Conservation (phyloP, 1,284 basidiomycete species). For the Wallemia mellicola region DNA sequence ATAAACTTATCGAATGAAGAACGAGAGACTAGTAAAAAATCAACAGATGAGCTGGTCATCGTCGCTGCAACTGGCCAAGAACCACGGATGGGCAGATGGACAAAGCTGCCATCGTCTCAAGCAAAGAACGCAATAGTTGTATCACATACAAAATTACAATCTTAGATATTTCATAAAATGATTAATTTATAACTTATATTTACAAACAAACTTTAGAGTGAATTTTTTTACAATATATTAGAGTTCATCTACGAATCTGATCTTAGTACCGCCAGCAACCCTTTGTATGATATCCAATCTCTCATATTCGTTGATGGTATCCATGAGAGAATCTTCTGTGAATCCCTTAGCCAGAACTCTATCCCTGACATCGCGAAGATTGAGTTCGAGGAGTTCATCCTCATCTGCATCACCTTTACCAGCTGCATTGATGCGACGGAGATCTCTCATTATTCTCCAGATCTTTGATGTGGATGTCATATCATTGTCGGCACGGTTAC, state of each 20-base stretch:
- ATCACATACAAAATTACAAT: constrained; percentile 11
- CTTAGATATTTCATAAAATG: not conserved
- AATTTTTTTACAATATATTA: not conserved
- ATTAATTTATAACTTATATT: constrained; percentile 1
- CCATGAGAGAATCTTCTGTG: constrained; percentile 64
- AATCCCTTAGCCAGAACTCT: constrained; percentile 58
- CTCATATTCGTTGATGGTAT: constrained; percentile 57
- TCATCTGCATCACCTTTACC: constrained; percentile 23
- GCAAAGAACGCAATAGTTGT: constrained; percentile 43
- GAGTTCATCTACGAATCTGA: constrained; percentile 20
- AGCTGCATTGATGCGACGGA: constrained; percentile 20
- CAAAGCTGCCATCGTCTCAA: constrained; percentile 32
- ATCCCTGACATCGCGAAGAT: constrained; percentile 52
- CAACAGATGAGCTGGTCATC: constrained; percentile 22
- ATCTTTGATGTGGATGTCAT: constrained; percentile 49
- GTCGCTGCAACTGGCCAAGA: constrained; percentile 62
- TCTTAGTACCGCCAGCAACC: constrained; percentile 40
- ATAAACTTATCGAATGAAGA: too few species aligned
- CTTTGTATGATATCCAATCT: constrained; percentile 41
- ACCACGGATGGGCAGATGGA: constrained; percentile 65
- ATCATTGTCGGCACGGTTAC: constrained; percentile 31
- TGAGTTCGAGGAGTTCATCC: constrained; percentile 28
- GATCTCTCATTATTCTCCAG: constrained; percentile 61
- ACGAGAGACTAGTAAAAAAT: constrained; percentile 7
- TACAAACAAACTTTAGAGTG: not conserved